Conservation (phyloP, 2,329 filamentous ascomycete genomes). For the Chaetothyriales sp. region DNA sequence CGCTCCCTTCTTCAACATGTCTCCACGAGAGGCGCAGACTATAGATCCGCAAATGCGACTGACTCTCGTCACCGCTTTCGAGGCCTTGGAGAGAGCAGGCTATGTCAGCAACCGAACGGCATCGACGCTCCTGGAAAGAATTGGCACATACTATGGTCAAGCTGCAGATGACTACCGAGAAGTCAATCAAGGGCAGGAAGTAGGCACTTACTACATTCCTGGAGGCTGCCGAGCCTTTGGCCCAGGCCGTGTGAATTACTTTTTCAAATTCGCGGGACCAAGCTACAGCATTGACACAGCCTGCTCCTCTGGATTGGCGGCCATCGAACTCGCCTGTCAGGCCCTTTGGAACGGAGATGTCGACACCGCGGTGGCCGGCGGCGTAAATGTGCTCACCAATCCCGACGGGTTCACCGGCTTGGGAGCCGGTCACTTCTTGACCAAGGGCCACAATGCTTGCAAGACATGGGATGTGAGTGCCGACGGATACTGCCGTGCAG, state of each 20-base stretch:
- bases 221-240: conserved; percentile 16
- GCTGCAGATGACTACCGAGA: conserved; percentile 17
- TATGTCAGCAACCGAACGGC: conserved; percentile 53
- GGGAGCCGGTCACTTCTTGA: conserved; percentile 30
- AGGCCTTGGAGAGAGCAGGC: conserved; percentile 59
- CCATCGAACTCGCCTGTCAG: conserved; percentile 49
- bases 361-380: conserved; percentile 59
- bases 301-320: conserved; percentile 56
- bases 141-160: conserved; percentile 49
- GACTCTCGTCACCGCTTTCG: conserved; percentile 55
- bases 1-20: conserved; percentile 27
- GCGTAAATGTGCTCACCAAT: conserved; percentile 53
- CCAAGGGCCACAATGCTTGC: conserved; percentile 25
- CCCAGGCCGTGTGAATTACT: conserved; percentile 52
- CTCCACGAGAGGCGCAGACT: conserved; percentile 5
- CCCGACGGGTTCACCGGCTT: conserved; percentile 21
- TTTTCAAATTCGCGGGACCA: conserved; percentile 58
- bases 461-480: conserved; percentile 35
- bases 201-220: conserved; percentile 17
- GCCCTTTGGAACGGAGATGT: conserved; percentile 55
- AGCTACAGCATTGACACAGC: conserved; percentile 61
- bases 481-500: conserved; percentile 41
- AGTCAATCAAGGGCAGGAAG: conserved; percentile 13
- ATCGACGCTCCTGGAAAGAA: conserved; percentile 40
- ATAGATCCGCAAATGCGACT: conserved; percentile 3